These are phyloP conservation scores for Jatropha multifida DNA, from an alignment of 441 rosid genomes.

Conservation along the genomic window DNA sequence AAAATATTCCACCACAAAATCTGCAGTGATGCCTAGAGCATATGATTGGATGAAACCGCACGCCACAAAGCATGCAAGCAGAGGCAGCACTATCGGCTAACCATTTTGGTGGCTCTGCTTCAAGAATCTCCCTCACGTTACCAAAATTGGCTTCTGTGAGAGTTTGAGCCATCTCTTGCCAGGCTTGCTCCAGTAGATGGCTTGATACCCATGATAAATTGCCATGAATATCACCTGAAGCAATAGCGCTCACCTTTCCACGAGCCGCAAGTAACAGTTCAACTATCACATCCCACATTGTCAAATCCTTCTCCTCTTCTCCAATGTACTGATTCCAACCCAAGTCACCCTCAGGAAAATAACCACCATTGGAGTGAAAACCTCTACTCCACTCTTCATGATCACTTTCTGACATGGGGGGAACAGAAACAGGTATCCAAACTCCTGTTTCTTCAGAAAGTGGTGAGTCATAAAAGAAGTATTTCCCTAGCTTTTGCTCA, in stretches of 20 bases:
- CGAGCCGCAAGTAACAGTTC: conserved; percentile 88
- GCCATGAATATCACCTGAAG: conserved; percentile 58
- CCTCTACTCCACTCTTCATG: conserved; percentile 71
- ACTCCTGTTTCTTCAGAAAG: conserved; percentile 79
- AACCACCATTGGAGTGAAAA: conserved; percentile 63
- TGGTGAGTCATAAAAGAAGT: conserved; percentile 77
- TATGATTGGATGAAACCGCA: conserved; percentile 91
- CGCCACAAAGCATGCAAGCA: conserved; percentile 82
- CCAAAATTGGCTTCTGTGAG: conserved; percentile 81
- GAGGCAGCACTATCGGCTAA: conserved; percentile 81
- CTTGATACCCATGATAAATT: conserved; percentile 65
- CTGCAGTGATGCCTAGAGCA: conserved; percentile 97
- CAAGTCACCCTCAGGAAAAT: conserved; percentile 86
- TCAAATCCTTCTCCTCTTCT: conserved; percentile 76
- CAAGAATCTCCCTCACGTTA: conserved; percentile 56
- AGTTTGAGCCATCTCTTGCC: conserved; percentile 97
- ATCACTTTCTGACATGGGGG: conserved; percentile 75
- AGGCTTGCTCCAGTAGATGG: conserved; percentile 84
- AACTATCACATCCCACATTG: conserved; percentile 91
- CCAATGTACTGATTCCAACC: conserved; percentile 68
- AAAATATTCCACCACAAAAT: conserved; percentile 91
- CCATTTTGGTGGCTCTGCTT: conserved; percentile 82
- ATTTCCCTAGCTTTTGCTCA: conserved; percentile 54
- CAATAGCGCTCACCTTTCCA: conserved; percentile 72
- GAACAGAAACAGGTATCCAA: conserved; percentile 98